A percentile compares a stretch with the other conserved stretches of the same genome.
Evolutionary conservation across 2,329 filamentous ascomycete species (phyloP).

Genomic region (Penicillium brevicompactum): DNA sequence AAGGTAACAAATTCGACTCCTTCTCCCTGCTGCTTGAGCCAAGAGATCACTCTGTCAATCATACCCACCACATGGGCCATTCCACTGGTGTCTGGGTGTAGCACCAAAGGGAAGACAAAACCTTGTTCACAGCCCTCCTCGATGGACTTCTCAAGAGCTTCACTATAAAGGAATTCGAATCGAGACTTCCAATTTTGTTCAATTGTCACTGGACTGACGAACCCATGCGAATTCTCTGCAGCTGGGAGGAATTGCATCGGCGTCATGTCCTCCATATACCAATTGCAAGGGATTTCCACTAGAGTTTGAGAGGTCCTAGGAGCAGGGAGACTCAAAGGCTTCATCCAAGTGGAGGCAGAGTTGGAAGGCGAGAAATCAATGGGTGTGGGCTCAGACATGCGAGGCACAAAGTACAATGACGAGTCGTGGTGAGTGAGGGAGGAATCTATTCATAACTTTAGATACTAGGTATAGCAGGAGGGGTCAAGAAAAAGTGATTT

Average conservation of each 20-base stretch:
- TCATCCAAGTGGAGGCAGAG: conserved; percentile 49
- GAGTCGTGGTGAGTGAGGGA: conserved; percentile 48
- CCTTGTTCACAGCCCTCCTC: conserved; percentile 30
- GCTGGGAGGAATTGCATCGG: conserved; percentile 50
- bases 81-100: conserved; percentile 62
- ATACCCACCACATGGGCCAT: conserved; percentile 64
- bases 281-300: conserved; percentile 48
- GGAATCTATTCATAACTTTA: conserved; percentile 30
- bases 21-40: conserved; percentile 48
- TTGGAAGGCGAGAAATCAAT: conserved; percentile 46
- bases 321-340: conserved; percentile 33
- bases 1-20: conserved; percentile 36
- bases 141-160: conserved; percentile 37
- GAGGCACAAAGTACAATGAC: conserved; percentile 44
- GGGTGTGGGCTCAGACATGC: conserved; percentile 36
- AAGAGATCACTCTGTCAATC: conserved; percentile 55
- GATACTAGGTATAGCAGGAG: neutral
- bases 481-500: neutral
- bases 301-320: conserved; percentile 31
- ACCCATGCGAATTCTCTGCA: conserved; percentile 56
- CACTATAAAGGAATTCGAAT: conserved; percentile 54
- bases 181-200: conserved; percentile 65
- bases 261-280: conserved; percentile 52
- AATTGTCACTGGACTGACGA: conserved; percentile 58
- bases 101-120: conserved; percentile 53